Conservation (phyloP, 768 basidiomycete species). For the Leccinum disarticulatum region DNA sequence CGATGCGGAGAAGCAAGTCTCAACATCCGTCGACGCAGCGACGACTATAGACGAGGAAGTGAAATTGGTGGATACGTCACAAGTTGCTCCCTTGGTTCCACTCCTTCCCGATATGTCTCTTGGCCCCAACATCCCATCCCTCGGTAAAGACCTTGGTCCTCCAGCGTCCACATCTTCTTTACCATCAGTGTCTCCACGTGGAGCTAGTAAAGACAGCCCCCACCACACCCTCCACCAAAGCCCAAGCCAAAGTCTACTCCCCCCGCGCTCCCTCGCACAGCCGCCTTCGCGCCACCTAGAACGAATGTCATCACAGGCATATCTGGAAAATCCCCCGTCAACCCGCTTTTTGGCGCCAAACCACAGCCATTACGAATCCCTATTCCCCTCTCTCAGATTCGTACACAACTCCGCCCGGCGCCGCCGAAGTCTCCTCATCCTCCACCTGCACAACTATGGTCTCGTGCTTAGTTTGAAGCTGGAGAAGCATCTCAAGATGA, state of each 20-base stretch:
- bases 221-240: constrained; percentile 24
- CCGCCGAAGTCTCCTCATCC: constrained; percentile 23
- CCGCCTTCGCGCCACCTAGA: constrained; percentile 18
- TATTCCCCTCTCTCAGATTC: constrained; percentile 29
- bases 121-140: constrained; percentile 10
- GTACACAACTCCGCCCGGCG: constrained; percentile 29
- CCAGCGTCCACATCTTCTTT: constrained; percentile 2
- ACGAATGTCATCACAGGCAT: constrained; percentile 20
- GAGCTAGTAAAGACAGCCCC: constrained; percentile 17
- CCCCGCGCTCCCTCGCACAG: constrained; percentile 5
- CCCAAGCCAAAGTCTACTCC: constrained; percentile 20
- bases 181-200: constrained; percentile 6
- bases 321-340: constrained; percentile 26
- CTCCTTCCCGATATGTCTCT: constrained; percentile 15
- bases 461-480: constrained; percentile 41
- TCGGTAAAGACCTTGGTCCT: constrained; percentile 12
- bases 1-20: constrained; percentile 1
- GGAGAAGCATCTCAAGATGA: constrained; percentile 36
- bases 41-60: background rate
- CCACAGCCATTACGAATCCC: constrained; percentile 29
- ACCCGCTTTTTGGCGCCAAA: constrained; percentile 22
- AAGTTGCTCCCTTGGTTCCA: constrained; percentile 3
- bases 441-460: constrained; percentile 51
- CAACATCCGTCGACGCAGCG: background rate
- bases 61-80: background rate